phyloP scores from a whole-genome alignment of 1,139 yeast genomes.

The Geotrichum candidum region DNA sequence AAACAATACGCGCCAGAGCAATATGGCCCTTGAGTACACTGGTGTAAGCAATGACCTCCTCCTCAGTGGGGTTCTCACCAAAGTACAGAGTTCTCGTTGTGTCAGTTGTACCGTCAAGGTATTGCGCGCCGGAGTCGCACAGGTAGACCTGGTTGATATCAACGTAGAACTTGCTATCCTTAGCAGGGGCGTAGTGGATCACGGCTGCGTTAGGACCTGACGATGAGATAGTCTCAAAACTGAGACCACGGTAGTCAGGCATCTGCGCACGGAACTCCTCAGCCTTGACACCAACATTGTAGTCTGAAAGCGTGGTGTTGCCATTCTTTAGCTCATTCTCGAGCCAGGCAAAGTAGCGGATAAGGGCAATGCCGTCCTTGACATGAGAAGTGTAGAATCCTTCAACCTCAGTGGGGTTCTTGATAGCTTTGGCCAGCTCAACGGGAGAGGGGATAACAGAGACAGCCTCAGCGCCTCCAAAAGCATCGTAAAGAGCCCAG shows the following conservation, averaged over 20 bases:
- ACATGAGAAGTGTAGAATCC: conserved; percentile 78
- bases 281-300: conserved; percentile 66
- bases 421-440: conserved; percentile 69
- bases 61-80: conserved; percentile 52
- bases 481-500: conserved; percentile 69
- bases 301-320: conserved; percentile 59
- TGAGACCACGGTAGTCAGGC: conserved; percentile 65
- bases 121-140: conserved; percentile 92
- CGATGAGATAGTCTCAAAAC: conserved; percentile 89
- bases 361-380: conserved; percentile 83
- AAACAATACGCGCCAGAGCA: conserved; percentile 65
- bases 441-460: conserved; percentile 52
- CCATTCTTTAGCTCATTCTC: conserved; percentile 54
- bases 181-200: conserved; percentile 81
- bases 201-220: conserved; percentile 91
- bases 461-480: conserved; percentile 41
- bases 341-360: conserved; percentile 80
- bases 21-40: conserved; percentile 88
- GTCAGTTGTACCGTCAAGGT: conserved; percentile 92
- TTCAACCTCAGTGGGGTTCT: conserved; percentile 63
- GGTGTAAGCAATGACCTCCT: conserved; percentile 73
- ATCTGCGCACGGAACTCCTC: conserved; percentile 52
- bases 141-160: conserved; percentile 75
- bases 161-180: conserved; percentile 56
- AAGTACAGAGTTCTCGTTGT: conserved; percentile 93